Percentiles rank a stretch among this genome's conserved stretches.
phyloP scores from a whole-genome alignment of 2,329 filamentous ascomycete genomes.

The Alternaria ethzedia region DNA sequence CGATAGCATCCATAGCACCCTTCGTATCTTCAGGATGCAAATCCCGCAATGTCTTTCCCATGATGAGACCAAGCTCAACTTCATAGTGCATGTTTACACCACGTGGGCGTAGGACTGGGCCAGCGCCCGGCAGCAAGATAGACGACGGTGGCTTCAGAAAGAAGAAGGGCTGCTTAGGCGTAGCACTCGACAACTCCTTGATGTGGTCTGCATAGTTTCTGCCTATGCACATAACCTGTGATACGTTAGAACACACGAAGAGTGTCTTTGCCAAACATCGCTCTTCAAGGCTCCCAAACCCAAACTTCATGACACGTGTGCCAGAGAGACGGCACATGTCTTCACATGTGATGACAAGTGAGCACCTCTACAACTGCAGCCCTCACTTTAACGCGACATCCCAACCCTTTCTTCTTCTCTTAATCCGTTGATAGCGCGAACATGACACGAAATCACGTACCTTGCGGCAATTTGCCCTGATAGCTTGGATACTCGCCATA shows the following conservation, averaged over 20 bases:
- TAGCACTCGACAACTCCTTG: slow-evolving; percentile 83
- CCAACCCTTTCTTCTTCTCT: not conserved
- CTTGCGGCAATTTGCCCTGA: slow-evolving; percentile 57
- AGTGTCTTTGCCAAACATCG: not conserved
- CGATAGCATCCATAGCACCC: slow-evolving; percentile 81
- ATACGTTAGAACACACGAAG: not conserved
- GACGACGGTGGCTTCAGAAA: slow-evolving; percentile 94
- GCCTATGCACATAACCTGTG: slow-evolving; percentile 86
- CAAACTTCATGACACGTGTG: not conserved
- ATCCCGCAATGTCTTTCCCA: slow-evolving; percentile 81
- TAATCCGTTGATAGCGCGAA: not conserved
- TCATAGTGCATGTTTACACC: slow-evolving; percentile 92
- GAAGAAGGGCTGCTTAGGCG: slow-evolving; percentile 96
- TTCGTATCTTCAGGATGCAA: slow-evolving; percentile 75
- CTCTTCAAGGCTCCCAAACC: not conserved
- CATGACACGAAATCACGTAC: slow-evolving; percentile 34
- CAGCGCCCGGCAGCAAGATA: slow-evolving; percentile 78
- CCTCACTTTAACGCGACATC: not conserved
- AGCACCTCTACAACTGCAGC: not conserved
- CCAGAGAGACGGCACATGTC: not conserved
- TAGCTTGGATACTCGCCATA: slow-evolving; percentile 46
- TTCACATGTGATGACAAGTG: not conserved
- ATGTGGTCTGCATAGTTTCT: slow-evolving; percentile 98
- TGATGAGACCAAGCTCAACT: slow-evolving; percentile 88
- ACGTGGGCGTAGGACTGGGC: slow-evolving; percentile 79